Evolutionary conservation across 2,329 filamentous ascomycete species (phyloP), one percentile per base, ranked within the genome.

Genomic region (Claviceps sorghi): DNA sequence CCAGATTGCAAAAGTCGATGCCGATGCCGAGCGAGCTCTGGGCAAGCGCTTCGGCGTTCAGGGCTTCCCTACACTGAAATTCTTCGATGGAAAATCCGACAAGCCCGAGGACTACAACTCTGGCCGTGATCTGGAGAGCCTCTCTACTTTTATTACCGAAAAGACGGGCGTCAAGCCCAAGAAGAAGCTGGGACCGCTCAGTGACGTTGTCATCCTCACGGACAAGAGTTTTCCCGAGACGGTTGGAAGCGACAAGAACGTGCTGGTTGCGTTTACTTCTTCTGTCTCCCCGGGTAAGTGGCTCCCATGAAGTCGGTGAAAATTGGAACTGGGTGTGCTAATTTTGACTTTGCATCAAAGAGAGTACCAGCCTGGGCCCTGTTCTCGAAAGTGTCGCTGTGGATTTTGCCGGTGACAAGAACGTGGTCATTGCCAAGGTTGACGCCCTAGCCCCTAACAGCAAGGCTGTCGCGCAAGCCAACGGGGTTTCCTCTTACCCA

Each of bases 221-320:
- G 89, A 97, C 64, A 69, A 76, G 60, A 81, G 80, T 54, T 97
- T 97, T 72, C 80, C 82, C 69, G 73, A 83, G 65, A 74, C 79
- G 54, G 75, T 96, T 72, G 91, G 91, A 57, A 76, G 82, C 50
- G 87, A 95, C 57, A 89, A 95, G 78, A 77, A 94, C 69, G 88
- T 95, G 21, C 70, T 98, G 52, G 90, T 98, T 66, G 90, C 94
- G 46, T 98, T 98, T 70, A 98, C 94, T 60, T 91, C 93, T 51
- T 90, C 93, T 51, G 97, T 91, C 93, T 98, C 93, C 71, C 91
- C 91, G 69, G 91, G 93, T 97, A 80, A 72, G 89, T 86, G 44
- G 26, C 29, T 6, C 44, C n/a, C 21, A 2, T 13, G 41, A 43
- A 26, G n/a, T 11, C 8, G 19, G 21, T 13, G 8, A 42, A 42